phyloP scores from a whole-genome alignment of 1,139 yeast species.

The Debaryomycetaceae sp. region DNA sequence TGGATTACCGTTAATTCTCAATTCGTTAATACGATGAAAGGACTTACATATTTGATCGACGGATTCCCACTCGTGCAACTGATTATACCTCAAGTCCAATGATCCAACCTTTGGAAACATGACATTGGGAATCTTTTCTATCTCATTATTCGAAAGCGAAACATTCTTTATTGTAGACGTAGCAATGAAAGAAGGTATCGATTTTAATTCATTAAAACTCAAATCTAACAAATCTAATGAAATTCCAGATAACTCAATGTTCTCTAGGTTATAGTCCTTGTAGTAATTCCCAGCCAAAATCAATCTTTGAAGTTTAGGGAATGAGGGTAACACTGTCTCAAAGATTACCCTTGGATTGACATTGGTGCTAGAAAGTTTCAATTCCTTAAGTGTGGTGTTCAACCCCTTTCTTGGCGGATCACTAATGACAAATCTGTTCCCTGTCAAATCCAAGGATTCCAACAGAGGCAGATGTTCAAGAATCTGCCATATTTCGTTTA shows the following conservation, averaged over 20 bases:
- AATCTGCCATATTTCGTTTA: conserved; percentile 38
- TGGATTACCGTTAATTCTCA: conserved; percentile 55
- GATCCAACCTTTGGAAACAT: conserved; percentile 6
- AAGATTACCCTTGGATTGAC: conserved; percentile 19
- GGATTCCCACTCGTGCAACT: conserved; percentile 41
- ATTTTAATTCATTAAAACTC: conserved; percentile 38
- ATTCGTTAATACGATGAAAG: conserved; percentile 37
- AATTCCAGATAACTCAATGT: conserved; percentile 6
- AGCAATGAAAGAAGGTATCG: conserved; percentile 23
- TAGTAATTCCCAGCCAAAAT: conserved; percentile 48
- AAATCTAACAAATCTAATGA: conserved; percentile 34
- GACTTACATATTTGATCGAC: conserved; percentile 36
- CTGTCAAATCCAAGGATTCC: conserved; percentile 51
- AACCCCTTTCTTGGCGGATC: background rate
- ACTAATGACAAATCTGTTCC: conserved; percentile 47
- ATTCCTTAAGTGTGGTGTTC: conserved; percentile 14
- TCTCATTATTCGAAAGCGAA: conserved; percentile 26
- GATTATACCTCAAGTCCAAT: conserved; percentile 50
- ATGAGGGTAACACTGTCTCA: conserved; percentile 23
- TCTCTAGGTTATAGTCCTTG: conserved; percentile 17
- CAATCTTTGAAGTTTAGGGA: conserved; percentile 44
- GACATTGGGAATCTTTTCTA: conserved; percentile 5
- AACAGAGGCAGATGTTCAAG: conserved; percentile 34
- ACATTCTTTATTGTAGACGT: conserved; percentile 9
- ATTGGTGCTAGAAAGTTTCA: conserved; percentile 32